Conservation (phyloP, 176 grass and related monocot genomes). For the Avena atlantica region DNA sequence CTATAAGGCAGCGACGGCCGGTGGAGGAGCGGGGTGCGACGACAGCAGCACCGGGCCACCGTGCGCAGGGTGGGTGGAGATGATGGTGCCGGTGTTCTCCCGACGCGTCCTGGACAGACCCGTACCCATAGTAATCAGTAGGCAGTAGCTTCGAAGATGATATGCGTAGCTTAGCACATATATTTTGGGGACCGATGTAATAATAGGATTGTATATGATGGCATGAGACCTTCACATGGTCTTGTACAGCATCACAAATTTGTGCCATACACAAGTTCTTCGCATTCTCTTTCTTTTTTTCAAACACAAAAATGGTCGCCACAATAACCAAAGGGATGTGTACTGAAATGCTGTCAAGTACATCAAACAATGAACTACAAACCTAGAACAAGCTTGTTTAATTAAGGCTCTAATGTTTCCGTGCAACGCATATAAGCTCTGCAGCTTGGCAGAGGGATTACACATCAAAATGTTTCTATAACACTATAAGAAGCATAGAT, state of each 20-base stretch:
- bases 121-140: no score
- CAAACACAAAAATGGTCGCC: background rate
- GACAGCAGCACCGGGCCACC: no score
- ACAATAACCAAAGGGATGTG: conserved; percentile 14
- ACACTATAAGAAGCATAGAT: conserved; percentile 3
- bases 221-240: no score
- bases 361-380: conserved; percentile 9
- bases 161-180: no score
- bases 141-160: no score
- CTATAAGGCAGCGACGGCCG: no score
- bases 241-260: background rate
- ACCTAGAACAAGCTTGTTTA: conserved; percentile 5
- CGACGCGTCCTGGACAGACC: conserved; percentile 74
- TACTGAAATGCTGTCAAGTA: conserved; percentile 21
- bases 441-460: background rate
- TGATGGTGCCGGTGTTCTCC: no score
- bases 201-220: no score
- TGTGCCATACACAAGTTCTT: background rate
- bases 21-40: no score
- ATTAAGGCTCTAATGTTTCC: background rate
- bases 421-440: background rate
- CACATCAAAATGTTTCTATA: conserved; percentile 25
- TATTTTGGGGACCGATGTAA: no score
- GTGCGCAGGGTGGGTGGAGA: no score
- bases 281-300: background rate